Base-by-base conservation (phyloP, 371 early-diverging fungal species). In the Sporodiniella umbellata region DNA sequence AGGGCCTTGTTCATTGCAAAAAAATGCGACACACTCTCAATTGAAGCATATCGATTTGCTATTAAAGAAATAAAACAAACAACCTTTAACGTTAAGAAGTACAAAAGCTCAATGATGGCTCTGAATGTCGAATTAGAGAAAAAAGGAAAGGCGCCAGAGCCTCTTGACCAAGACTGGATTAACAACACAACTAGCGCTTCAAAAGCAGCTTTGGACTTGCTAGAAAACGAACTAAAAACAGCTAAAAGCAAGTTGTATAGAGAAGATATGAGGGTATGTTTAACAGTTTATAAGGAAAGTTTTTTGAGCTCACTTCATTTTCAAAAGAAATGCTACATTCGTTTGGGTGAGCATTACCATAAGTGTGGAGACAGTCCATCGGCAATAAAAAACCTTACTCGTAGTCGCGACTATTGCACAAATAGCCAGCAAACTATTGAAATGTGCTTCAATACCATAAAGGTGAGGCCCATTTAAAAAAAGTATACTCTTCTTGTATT, bases 391-490 rank as follows among this genome's bases (percentile, higher is more conserved):
- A 75, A 67, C 39, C 92, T 88, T 61, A 66, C 80, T 1, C 75
- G 86, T 7, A 82, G 88, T 3, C 72, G 91, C 15, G 94, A 94
- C 54, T 91, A 88, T 58, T 84, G 86, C 60, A 78, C 88, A 3
- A 83, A 84, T 0, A 67, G 85, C 6, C 79, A 85, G 48, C 87
- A 90, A 54, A 67, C 88, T 8, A 53, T 90, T 35, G 91, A 91
- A 33, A 84, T 89, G 81, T 90, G 89, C 55, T 70, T 91, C 58
- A 84, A 84, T 56, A 84, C 87, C 24, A 88, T 91, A 68, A 80
- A 86, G 74, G 92, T 87, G 65, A 46, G 18, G 14, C 14, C 46
- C 22, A n/a, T n/a, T n/a, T n/a, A n/a, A 28, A 7, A 7, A 28
- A 11, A 19, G 21, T 8, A 40, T 40, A 40, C 21, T 15, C 21